Evolutionary conservation across 2,329 filamentous ascomycete genomes (phyloP), one percentile per base, ranked within the genome.

Genomic region (Epichloe coenophiala): DNA sequence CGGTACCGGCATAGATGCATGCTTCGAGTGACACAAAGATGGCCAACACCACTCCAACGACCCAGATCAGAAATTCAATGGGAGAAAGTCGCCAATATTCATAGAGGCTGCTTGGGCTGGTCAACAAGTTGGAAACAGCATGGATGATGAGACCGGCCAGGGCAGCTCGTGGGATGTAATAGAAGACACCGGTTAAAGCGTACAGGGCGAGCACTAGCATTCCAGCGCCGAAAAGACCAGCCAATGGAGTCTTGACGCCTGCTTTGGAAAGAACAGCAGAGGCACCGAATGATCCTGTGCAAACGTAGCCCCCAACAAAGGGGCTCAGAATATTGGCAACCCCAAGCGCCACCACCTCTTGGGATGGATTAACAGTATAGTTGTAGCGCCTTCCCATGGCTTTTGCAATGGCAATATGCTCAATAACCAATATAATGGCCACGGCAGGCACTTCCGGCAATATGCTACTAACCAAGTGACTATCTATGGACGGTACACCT

Each of bases 241-340:
- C 87, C 39, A 91, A 72, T 0, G 87, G 87, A 0, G 86, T 91
- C 40, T 84, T 79, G 4, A 90, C 86, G 56, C 87, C 87, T 48
- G 87, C 85, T 65, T 91, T 91, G 3, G 86, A 86, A 60, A 91
- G 86, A 62, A 93, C 88, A 39, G 87, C 87, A 1, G 87, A 91
- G 15, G 86, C 80, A 12, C 71, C 71, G 58, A 77, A 77, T 0
- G 73, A 76, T 2, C 69, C 68, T 0, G 69, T 71, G 54, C 68
- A 69, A 8, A 68, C 63, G 45, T 71, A 72, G 3, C 67, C 70
- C 4, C 85, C 85, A 2, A 89, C 67, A 66, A 90, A 88, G 2
- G 85, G 85, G 6, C 83, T 85, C 3, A 90, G 72, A 4, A 90
- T 66, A 58, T 91, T 91, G 35, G 79, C 80, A 3, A 88, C 78